These are phyloP conservation scores for Schrenkiella parvula DNA, from an alignment of 345 rosid species.

Conservation along the genomic window DNA sequence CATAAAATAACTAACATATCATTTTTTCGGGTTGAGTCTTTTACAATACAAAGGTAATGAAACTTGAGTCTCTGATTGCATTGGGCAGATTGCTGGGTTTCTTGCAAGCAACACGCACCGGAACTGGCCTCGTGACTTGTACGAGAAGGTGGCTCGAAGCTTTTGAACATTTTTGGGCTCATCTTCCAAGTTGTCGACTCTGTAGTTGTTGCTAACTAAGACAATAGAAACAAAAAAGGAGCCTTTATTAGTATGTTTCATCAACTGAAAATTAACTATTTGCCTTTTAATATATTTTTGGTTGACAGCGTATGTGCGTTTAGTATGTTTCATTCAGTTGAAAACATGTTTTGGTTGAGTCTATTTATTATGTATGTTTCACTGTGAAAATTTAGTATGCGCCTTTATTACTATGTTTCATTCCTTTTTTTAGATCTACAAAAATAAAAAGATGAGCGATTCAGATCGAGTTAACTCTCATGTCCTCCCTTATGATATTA, in stretches of 20 bases:
- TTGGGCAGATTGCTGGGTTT: slow-evolving; percentile 75
- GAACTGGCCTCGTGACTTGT: slow-evolving; percentile 92
- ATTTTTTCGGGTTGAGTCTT: neutral
- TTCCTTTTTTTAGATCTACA: neutral
- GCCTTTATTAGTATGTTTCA: neutral
- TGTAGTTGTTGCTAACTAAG: neutral
- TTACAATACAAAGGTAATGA: neutral
- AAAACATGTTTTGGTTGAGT: neutral
- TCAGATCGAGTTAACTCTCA: neutral
- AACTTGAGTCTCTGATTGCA: slow-evolving; percentile 1
- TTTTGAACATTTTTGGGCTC: slow-evolving; percentile 41
- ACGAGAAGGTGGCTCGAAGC: slow-evolving; percentile 72
- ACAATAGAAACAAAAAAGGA: neutral
- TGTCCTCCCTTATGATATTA: neutral
- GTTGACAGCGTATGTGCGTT: neutral
- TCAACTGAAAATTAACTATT: neutral
- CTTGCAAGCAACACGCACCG: slow-evolving; percentile 75
- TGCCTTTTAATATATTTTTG: neutral
- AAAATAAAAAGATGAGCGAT: neutral
- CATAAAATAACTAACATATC: neutral
- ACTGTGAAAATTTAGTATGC: neutral
- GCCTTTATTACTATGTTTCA: neutral
- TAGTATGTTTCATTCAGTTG: neutral
- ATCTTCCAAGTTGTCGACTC: neutral
- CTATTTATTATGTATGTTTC: neutral